Evolutionary conservation across 2,329 filamentous ascomycete species (phyloP).

Genomic region (Alternaria sp.): DNA sequence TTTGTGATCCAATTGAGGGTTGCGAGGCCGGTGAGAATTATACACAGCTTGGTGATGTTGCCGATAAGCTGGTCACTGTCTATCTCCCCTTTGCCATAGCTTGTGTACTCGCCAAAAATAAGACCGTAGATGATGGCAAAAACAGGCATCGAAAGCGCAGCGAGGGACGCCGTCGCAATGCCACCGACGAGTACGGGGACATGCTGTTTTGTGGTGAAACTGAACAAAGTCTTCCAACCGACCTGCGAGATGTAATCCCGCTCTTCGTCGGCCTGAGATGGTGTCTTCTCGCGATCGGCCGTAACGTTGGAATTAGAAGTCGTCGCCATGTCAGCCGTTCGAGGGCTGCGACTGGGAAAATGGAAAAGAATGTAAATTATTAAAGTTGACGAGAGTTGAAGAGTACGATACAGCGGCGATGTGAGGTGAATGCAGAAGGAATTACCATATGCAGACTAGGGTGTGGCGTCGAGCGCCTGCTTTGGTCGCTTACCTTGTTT

Average conservation of each 20-base stretch:
- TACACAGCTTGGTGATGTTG: slow-evolving; percentile 66
- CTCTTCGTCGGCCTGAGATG: slow-evolving; percentile 29
- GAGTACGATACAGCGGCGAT: slow-evolving; percentile 11
- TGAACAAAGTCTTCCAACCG: slow-evolving; percentile 70
- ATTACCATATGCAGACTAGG: slow-evolving; percentile 33
- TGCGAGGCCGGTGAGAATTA: slow-evolving; percentile 71
- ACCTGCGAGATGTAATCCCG: slow-evolving; percentile 29
- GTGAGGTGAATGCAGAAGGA: slow-evolving; percentile 24
- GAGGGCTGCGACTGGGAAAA: background rate
- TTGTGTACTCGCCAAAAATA: slow-evolving; percentile 75
- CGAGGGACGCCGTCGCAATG: slow-evolving; percentile 63
- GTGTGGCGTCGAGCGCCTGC: slow-evolving; percentile 11
- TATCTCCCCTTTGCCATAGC: slow-evolving; percentile 67
- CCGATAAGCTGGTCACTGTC: slow-evolving; percentile 62
- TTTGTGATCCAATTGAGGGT: slow-evolving; percentile 72
- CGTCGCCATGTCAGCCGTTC: slow-evolving; percentile 25
- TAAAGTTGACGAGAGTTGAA: slow-evolving; percentile 9
- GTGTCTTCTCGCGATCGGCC: slow-evolving; percentile 26
- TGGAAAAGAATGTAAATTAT: background rate
- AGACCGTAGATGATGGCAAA: slow-evolving; percentile 76
- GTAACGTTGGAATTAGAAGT: slow-evolving; percentile 21
- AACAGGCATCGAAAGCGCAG: slow-evolving; percentile 70
- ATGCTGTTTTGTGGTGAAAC: slow-evolving; percentile 73
- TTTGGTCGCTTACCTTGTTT: slow-evolving; percentile 36
- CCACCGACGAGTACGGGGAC: slow-evolving; percentile 63